Conservation (phyloP, 2,329 filamentous ascomycete genomes). For the Podosphaera xanthii region DNA sequence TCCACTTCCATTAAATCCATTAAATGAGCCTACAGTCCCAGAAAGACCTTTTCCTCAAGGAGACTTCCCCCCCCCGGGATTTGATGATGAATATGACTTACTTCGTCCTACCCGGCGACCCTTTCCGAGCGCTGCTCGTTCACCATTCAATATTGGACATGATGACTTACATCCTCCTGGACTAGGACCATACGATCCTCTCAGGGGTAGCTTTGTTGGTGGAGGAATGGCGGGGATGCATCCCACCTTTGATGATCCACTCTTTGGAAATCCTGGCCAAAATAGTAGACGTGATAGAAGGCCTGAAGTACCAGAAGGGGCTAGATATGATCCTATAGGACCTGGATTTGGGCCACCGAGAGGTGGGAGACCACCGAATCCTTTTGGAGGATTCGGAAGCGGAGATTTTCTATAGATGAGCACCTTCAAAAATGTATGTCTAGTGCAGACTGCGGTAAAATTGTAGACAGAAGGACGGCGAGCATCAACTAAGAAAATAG, state of each 20-base stretch:
- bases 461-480: too few relatives aligned
- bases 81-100: slow-evolving; percentile 82
- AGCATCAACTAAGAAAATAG: too few relatives aligned
- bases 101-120: slow-evolving; percentile 35
- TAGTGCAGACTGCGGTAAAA: too few relatives aligned
- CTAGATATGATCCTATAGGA: slow-evolving; percentile 74
- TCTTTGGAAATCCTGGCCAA: slow-evolving; percentile 42
- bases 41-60: slow-evolving; percentile 35
- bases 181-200: slow-evolving; percentile 63
- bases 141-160: slow-evolving; percentile 52
- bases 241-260: slow-evolving; percentile 77
- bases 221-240: slow-evolving; percentile 69
- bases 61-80: slow-evolving; percentile 68
- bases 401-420: slow-evolving; percentile 27
- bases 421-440: too few relatives aligned
- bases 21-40: too few relatives aligned
- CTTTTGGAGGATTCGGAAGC: slow-evolving; percentile 33
- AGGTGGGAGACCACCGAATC: slow-evolving; percentile 27
- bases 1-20: too few relatives aligned
- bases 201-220: slow-evolving; percentile 41
- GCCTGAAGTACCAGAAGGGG: slow-evolving; percentile 60
- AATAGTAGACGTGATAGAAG: slow-evolving; percentile 28
- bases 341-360: slow-evolving; percentile 36
- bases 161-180: slow-evolving; percentile 75
- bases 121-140: slow-evolving; percentile 18